Conservation (phyloP, 1,284 basidiomycete species). For the Apiotrichum porosum region DNA sequence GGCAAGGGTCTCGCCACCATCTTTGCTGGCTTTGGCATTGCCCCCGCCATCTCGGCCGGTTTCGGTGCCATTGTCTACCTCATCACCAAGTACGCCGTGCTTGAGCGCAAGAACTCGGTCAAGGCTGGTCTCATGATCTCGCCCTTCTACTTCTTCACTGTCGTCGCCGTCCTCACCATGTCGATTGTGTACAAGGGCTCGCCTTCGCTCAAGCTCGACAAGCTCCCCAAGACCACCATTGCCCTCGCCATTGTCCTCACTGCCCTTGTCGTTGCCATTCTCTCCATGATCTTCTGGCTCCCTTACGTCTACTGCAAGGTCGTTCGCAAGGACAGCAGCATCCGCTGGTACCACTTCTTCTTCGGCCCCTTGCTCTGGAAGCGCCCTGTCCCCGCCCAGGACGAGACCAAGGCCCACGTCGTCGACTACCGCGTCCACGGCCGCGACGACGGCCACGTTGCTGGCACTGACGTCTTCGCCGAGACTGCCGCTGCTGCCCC, state of each 20-base stretch:
- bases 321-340: conserved; percentile 52
- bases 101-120: conserved; percentile 44
- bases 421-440: conserved; percentile 48
- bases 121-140: conserved; percentile 41
- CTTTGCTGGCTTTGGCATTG: conserved; percentile 49
- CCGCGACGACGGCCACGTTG: conserved; percentile 17
- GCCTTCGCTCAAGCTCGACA: conserved; percentile 47
- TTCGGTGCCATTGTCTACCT: conserved; percentile 51
- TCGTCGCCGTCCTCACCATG: conserved; percentile 43
- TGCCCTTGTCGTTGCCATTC: conserved; percentile 43
- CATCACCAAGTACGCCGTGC: conserved; percentile 49
- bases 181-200: conserved; percentile 47
- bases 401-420: conserved; percentile 23
- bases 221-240: conserved; percentile 39
- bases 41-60: conserved; percentile 47
- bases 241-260: conserved; percentile 51
- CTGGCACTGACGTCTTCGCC: not conserved
- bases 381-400: conserved; percentile 21
- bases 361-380: conserved; percentile 52
- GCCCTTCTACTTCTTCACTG: conserved; percentile 51
- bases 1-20: conserved; percentile 47
- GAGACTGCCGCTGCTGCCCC: not conserved
- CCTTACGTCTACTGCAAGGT: conserved; percentile 53
- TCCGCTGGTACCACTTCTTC: conserved; percentile 52
- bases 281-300: conserved; percentile 52